Evolutionary conservation across 257 asterid genomes (phyloP), one percentile per base, ranked within the genome.

Genomic region (Fraxinus quadrangulata): DNA sequence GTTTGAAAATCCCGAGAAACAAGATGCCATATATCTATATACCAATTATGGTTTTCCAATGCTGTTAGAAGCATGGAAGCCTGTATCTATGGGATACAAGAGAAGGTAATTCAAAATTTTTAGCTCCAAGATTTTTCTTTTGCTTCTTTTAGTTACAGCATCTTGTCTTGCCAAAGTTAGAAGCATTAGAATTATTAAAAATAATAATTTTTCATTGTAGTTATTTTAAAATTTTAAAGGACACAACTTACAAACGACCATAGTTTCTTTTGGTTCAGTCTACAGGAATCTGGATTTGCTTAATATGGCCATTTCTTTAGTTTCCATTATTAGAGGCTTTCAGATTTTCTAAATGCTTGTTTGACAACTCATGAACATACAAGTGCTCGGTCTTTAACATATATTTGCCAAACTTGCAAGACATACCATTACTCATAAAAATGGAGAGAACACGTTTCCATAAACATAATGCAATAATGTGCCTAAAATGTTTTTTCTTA

Each of bases 11-110:
- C 72, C 71, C 54, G 85, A 81, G 45, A 85, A 89, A 75, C 81
- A 13, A 19, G 81, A 63, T 73, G 16, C 81, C 69, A 79, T 82
- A 33, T 63, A 71, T 75, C 37, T 6, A 45, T 34, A 72, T 36
- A 75, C 71, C 65, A 78, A 47, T 59, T 74, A 69, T 73, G 72
- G 77, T 75, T 81, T 88, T 72, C 77, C 90, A 72, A 78, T 86
- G 80, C 89, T 96, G 82, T 69, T 89, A 71, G 89, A 93, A 87
- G 98, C 98, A 71, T 93, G 99, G 99, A 90, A 89, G 76, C 97
- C 99, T 23, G 88, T 92, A 70, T 88, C 98, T 14, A 87, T 96
- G 97, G 99, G 97, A 67, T 87, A 86, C 86, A 96, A 96, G 87
- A 83, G 81, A 89, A 92, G 96, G 99, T 95, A 87, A 70, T 79